Base-by-base conservation (phyloP, 164 flowering plant species). In the Stephania yunnanensis region DNA sequence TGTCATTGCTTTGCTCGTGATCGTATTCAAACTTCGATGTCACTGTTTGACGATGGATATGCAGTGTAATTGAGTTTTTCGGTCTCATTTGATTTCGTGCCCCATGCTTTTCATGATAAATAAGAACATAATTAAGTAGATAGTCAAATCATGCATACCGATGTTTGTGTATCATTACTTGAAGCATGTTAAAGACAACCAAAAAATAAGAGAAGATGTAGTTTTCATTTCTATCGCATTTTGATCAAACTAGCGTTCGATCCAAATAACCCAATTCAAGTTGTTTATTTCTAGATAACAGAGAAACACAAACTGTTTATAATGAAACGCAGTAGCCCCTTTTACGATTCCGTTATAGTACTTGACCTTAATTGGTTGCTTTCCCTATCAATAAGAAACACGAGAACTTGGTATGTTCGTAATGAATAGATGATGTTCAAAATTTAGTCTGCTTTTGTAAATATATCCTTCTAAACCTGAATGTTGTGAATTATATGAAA, bases 21-120 rank as follows among this genome's bases (percentile, higher is more conserved):
- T 36, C 90, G 96, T 78, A 78, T 84, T 15, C 68, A 85, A 74
- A 73, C 79, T 77, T 86, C 46, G 30, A 84, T 92, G 89, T 78
- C 84, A 72, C 76, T 50, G 45, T 93, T 93, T 87, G 96, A 91
- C 74, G 86, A 91, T 84, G 86, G 83, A 81, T 85, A 89, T 87
- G 82, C 89, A 86, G 97, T 93, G 86, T 61, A 58, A 15, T 25
- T 29, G 17, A 29, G 9, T 9, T 10, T n/a, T n/a, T 10, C 30
- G 2, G 36, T 71, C 74, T 52, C 53, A 13, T 31, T 53, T 9
- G 55, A 2, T 17, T 71, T 12, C 31, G 22, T 58, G 17, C n/a
- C 70, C 20, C 70, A 58, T 67, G 22, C 19, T 5, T n/a, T 44
- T 25, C 20, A 10, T 69, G 50, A 44, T 55, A 45, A 75, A 69